Conservation (phyloP, 331 rosid species). For the Rosa hybrid region DNA sequence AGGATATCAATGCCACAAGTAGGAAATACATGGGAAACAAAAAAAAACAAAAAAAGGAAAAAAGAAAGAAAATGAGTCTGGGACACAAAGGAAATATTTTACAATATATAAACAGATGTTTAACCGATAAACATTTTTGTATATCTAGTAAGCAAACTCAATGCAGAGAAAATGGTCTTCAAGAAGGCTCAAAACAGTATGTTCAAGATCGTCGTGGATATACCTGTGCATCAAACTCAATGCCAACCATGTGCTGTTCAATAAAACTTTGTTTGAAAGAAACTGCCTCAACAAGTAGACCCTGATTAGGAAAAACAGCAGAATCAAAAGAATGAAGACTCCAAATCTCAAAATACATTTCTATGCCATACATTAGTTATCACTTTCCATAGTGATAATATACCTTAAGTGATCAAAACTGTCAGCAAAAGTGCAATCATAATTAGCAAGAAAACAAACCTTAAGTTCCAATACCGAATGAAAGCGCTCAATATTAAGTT, state of each 20-base stretch:
- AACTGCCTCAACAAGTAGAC: slow-evolving; percentile 64
- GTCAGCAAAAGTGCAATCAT: background rate
- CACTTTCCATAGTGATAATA: background rate
- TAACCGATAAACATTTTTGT: background rate
- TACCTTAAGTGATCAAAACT: background rate
- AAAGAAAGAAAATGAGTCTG: background rate
- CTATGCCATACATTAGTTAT: background rate
- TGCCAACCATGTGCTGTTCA: slow-evolving; percentile 56
- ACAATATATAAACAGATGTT: background rate
- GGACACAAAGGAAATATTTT: background rate
- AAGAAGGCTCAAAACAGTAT: slow-evolving; percentile 3
- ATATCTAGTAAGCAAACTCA: slow-evolving; percentile 1
- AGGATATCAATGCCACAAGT: background rate
- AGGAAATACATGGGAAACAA: background rate
- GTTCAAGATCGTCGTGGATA: slow-evolving; percentile 19
- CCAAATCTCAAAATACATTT: background rate
- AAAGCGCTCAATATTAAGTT: slow-evolving; percentile 54
- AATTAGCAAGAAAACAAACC: slow-evolving; percentile 33
- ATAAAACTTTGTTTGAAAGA: slow-evolving; percentile 47
- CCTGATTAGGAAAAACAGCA: slow-evolving; percentile 42
- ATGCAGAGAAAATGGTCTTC: background rate
- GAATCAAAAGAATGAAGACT: slow-evolving; percentile 17
- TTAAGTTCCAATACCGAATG: slow-evolving; percentile 58
- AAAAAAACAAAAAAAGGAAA: background rate
- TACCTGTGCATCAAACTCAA: slow-evolving; percentile 91